phyloP scores from a whole-genome alignment of 192 early-diverging fungal genomes.

The Linnemannia hyalina region DNA sequence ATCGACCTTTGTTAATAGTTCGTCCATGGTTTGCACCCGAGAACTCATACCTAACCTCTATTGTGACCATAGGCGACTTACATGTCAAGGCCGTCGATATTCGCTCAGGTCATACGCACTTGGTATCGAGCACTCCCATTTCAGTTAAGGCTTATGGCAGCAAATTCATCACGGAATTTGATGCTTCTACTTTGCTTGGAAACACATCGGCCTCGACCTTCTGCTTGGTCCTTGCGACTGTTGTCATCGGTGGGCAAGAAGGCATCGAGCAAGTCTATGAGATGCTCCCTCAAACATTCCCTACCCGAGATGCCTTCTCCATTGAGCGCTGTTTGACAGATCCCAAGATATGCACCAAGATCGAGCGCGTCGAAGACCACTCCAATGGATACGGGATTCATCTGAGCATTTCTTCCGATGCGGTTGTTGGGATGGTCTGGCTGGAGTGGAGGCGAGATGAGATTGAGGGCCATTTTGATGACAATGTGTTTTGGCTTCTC shows the following conservation, averaged over 20 bases:
- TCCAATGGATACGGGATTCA: neutral
- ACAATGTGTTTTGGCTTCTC: slow-evolving; percentile 42
- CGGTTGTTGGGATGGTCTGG: slow-evolving; percentile 30
- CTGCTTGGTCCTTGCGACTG: neutral
- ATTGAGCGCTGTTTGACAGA: neutral
- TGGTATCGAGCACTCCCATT: neutral
- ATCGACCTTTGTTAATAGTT: neutral
- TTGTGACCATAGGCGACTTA: slow-evolving; percentile 7
- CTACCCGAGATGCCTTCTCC: slow-evolving; percentile 14
- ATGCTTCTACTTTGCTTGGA: neutral
- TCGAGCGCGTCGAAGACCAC: neutral
- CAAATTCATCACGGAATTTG: neutral
- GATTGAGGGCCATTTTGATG: slow-evolving; percentile 30
- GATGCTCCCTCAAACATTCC: slow-evolving; percentile 37
- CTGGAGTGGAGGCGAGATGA: slow-evolving; percentile 20
- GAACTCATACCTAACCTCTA: neutral
- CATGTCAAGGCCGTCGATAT: neutral
- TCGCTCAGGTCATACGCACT: neutral
- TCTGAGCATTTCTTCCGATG: slow-evolving; percentile 8
- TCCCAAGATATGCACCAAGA: neutral
- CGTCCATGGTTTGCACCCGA: neutral
- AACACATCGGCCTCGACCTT: neutral
- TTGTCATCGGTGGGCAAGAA: neutral
- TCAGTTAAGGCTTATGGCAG: slow-evolving; percentile 6
- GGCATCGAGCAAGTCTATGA: neutral